Evolutionary conservation across 2,329 filamentous ascomycete species (phyloP).

Genomic region (Gyromitra esculenta): DNA sequence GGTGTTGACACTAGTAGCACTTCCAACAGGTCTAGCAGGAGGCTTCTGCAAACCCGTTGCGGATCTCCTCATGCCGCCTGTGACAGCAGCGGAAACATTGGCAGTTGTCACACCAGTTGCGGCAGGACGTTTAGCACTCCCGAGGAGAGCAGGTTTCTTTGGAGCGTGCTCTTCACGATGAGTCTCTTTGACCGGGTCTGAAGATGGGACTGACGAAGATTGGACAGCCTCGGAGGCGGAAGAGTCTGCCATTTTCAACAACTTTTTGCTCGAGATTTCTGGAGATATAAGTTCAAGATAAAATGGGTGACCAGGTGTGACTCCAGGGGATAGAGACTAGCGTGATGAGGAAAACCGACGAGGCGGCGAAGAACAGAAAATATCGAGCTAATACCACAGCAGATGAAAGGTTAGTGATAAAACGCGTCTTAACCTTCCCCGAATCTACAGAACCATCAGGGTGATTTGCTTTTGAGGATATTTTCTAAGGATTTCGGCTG

Average conservation of each 20-base stretch:
- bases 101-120: conserved; percentile 28
- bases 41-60: conserved; percentile 43
- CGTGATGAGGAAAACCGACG: conserved; percentile 16
- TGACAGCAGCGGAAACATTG: conserved; percentile 29
- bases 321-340: conserved; percentile 13
- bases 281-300: conserved; percentile 12
- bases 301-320: conserved; percentile 17
- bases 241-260: conserved; percentile 40
- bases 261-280: neutral
- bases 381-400: conserved; percentile 19
- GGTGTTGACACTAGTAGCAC: conserved; percentile 7
- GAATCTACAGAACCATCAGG: conserved; percentile 59
- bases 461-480: conserved; percentile 70
- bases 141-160: conserved; percentile 48
- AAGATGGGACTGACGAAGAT: conserved; percentile 11
- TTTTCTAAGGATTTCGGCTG: conserved; percentile 73
- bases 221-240: conserved; percentile 19
- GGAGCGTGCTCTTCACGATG: conserved; percentile 48
- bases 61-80: conserved; percentile 13
- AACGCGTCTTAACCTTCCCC: conserved; percentile 14
- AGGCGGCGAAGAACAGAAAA: conserved; percentile 5
- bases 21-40: conserved; percentile 39
- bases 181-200: conserved; percentile 50
- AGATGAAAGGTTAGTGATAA: conserved; percentile 29
- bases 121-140: conserved; percentile 40